A percentile compares a stretch with the other conserved stretches of the same genome.
These are phyloP conservation scores for Globisporangium uncinulatum DNA, from an alignment of 352 stramenopile species.

Conservation along the genomic window DNA sequence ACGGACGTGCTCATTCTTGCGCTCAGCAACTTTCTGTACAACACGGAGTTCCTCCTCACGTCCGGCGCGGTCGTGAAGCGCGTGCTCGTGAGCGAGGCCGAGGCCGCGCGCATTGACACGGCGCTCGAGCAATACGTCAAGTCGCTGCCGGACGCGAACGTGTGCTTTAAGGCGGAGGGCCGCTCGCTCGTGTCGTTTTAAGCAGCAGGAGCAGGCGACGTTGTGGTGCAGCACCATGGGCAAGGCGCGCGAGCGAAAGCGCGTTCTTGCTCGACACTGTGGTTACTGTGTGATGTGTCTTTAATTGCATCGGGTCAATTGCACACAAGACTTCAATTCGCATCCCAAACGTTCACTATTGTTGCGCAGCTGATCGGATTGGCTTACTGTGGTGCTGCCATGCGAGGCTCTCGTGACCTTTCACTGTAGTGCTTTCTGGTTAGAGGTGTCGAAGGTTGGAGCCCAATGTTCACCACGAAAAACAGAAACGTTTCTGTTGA, in stretches of 20 bases:
- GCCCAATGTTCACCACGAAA: too few relatives aligned
- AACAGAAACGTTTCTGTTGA: too few relatives aligned
- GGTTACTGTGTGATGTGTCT: too few relatives aligned
- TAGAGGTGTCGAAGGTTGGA: too few relatives aligned
- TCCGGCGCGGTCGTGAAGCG: constrained; percentile 4
- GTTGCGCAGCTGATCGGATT: too few relatives aligned
- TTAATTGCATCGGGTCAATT: too few relatives aligned
- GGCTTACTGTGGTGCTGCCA: too few relatives aligned
- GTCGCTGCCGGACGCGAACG: constrained; percentile 6
- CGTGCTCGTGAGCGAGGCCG: constrained; percentile 52
- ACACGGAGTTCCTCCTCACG: constrained; percentile 17
- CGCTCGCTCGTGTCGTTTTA: constrained; percentile 11
- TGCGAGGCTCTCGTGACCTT: too few relatives aligned
- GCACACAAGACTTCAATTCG: too few relatives aligned
- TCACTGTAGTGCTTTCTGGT: too few relatives aligned
- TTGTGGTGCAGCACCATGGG: background rate
- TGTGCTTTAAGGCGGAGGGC: constrained; percentile 14
- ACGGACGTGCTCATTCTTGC: constrained; percentile 6
- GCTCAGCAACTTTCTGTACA: constrained; percentile 30
- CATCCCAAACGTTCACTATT: too few relatives aligned
- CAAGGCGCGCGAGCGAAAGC: background rate
- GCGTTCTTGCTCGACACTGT: background rate
- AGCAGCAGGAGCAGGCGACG: background rate
- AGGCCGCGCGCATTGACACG: constrained; percentile 27
- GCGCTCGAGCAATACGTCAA: constrained; percentile 13